Percentiles rank a stretch among this genome's conserved stretches.
These are phyloP conservation scores for Russula vinacea DNA, from an alignment of 768 basidiomycete species.

Conservation along the genomic window DNA sequence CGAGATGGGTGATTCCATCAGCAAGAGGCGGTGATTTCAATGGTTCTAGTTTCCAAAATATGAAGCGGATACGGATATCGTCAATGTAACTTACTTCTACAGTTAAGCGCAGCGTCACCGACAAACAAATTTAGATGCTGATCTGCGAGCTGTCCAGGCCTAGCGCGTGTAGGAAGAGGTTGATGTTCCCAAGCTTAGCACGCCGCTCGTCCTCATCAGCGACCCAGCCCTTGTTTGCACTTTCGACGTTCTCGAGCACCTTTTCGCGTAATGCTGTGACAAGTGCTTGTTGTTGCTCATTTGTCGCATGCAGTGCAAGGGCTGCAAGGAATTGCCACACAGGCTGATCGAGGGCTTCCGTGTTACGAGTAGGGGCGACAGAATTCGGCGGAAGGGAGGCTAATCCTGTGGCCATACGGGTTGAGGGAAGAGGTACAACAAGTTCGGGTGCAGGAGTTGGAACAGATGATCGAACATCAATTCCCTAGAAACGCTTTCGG, in stretches of 20 bases:
- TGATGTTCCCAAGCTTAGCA: conserved; percentile 86
- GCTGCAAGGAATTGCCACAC: conserved; percentile 96
- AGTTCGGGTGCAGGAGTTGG: conserved; percentile 69
- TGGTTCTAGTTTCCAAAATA: conserved; percentile 21
- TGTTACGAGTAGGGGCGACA: conserved; percentile 39
- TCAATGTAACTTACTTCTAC: conserved; percentile 27
- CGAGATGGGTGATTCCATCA: conserved; percentile 1
- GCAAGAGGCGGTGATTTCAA: conserved; percentile 2
- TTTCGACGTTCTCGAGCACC: conserved; percentile 84
- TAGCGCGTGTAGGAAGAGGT: conserved; percentile 82
- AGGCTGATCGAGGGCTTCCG: conserved; percentile 76
- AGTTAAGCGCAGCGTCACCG: conserved; percentile 16
- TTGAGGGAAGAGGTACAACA: conserved; percentile 84
- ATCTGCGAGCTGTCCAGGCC: conserved; percentile 74
- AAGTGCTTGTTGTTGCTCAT: conserved; percentile 84
- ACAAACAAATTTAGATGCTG: conserved; percentile 29
- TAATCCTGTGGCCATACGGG: conserved; percentile 53
- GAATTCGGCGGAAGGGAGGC: conserved; percentile 37
- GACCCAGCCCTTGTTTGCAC: conserved; percentile 72
- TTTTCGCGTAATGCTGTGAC: conserved; percentile 88
- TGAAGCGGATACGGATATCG: conserved; percentile 23
- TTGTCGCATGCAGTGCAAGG: conserved; percentile 76
- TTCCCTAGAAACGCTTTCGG: conserved; percentile 53
- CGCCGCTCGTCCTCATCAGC: conserved; percentile 70
- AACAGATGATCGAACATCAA: conserved; percentile 86